Percentiles rank a stretch among this genome's conserved stretches.
These are phyloP conservation scores for Candida taoyuanica DNA, from an alignment of 805 yeast genomes.

Conservation along the genomic window DNA sequence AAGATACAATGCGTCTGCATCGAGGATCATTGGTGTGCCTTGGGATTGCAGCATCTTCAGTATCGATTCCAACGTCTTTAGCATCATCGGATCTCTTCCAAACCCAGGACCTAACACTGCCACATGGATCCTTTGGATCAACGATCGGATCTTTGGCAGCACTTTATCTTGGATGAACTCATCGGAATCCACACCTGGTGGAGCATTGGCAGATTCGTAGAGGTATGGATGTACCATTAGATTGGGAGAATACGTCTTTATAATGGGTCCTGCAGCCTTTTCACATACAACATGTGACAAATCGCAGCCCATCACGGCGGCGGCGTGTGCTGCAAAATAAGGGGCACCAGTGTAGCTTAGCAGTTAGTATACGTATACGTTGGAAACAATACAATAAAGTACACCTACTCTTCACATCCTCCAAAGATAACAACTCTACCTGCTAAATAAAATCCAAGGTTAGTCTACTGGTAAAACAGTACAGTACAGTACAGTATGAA, in stretches of 20 bases:
- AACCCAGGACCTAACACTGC: slow-evolving; percentile 92
- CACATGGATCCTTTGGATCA: slow-evolving; percentile 69
- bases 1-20: slow-evolving; percentile 83
- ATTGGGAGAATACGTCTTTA: slow-evolving; percentile 87
- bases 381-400: background rate
- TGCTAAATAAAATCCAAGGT: slow-evolving; percentile 29
- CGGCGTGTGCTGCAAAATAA: slow-evolving; percentile 79
- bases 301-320: slow-evolving; percentile 83
- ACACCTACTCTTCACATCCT: slow-evolving; percentile 74
- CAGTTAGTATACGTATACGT: slow-evolving; percentile 14
- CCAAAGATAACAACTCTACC: slow-evolving; percentile 87
- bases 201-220: slow-evolving; percentile 36
- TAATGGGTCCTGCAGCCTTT: slow-evolving; percentile 66
- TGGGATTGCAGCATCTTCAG: slow-evolving; percentile 49
- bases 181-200: slow-evolving; percentile 13
- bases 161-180: slow-evolving; percentile 39
- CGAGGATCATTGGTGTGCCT: slow-evolving; percentile 70
- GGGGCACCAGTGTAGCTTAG: slow-evolving; percentile 97
- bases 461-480: too few species aligned
- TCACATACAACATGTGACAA: slow-evolving; percentile 90
- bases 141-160: slow-evolving; percentile 47
- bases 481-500: too few species aligned
- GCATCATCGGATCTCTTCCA: slow-evolving; percentile 75
- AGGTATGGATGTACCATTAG: slow-evolving; percentile 95
- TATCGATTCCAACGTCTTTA: slow-evolving; percentile 51